Conservation (phyloP, 768 basidiomycete species). For the Boletus coccyginus region DNA sequence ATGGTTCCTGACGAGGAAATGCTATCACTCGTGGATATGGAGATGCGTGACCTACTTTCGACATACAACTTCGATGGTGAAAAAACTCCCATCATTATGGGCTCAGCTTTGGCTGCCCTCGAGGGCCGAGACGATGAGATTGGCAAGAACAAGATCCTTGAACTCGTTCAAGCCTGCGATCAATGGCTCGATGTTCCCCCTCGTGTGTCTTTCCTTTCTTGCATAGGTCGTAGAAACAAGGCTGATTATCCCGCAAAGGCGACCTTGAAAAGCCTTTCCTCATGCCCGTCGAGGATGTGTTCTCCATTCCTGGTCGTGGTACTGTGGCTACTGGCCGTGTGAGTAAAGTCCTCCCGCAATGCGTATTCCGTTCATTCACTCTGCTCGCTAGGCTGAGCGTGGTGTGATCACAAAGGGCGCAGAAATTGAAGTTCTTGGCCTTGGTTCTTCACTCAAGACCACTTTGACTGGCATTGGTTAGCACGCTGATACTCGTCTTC, state of each 20-base stretch:
- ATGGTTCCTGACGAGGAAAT: conserved; percentile 96
- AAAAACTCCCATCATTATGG: conserved; percentile 96
- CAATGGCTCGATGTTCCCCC: conserved; percentile 91
- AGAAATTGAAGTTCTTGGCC: conserved; percentile 91
- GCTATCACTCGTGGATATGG: conserved; percentile 99
- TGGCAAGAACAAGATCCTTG: conserved; percentile 76
- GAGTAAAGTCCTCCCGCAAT: conserved; percentile 25
- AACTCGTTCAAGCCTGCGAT: conserved; percentile 86
- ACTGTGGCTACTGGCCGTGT: conserved; percentile 96
- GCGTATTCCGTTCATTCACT: not conserved
- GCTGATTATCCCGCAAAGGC: conserved; percentile 43
- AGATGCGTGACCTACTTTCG: conserved; percentile 93
- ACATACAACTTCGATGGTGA: conserved; percentile 97
- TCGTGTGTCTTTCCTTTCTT: conserved; percentile 49
- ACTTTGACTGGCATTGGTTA: conserved; percentile 91
- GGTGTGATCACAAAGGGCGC: conserved; percentile 87
- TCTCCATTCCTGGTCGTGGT: conserved; percentile 97
- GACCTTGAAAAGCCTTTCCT: conserved; percentile 98
- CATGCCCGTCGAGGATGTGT: conserved; percentile 93
- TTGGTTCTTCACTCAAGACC: conserved; percentile 80
- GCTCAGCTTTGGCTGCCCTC: conserved; percentile 92
- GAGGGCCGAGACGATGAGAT: conserved; percentile 80
- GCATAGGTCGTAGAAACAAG: not conserved
- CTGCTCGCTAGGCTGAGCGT: conserved; percentile 70
- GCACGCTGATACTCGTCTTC: not conserved